phyloP scores from a whole-genome alignment of 2,329 filamentous ascomycete genomes.

The Calonectria hawksworthii region DNA sequence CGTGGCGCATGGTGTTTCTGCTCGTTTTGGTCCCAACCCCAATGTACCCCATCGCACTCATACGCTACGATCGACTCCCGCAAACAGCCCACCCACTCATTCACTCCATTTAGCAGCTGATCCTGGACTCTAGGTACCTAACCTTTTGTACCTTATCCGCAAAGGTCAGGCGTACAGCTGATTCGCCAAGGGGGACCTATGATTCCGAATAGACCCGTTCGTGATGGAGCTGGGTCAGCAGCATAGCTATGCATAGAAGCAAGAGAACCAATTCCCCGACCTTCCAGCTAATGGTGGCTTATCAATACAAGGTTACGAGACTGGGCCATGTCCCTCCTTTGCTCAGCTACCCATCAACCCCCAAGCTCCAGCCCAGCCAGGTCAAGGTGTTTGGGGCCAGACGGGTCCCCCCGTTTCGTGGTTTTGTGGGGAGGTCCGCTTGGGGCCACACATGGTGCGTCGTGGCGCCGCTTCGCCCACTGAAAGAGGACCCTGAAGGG shows the following conservation, averaged over 20 bases:
- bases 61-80: constrained; percentile 13
- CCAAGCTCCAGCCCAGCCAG: background rate
- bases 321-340: background rate
- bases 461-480: constrained; percentile 27
- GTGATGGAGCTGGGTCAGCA: constrained; percentile 9
- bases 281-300: background rate
- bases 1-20: constrained; percentile 13
- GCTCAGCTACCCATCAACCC: background rate
- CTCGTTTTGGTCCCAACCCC: background rate
- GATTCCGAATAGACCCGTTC: background rate
- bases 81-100: constrained; percentile 16
- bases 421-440: constrained; percentile 25
- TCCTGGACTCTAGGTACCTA: constrained; percentile 3
- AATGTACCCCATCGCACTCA: constrained; percentile 9
- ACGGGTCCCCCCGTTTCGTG: constrained; percentile 7
- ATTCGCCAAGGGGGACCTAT: background rate
- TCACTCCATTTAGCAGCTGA: constrained; percentile 4
- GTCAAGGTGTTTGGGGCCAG: constrained; percentile 9
- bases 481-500: constrained; percentile 5
- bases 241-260: background rate
- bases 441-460: constrained; percentile 11
- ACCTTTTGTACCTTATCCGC: background rate
- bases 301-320: background rate
- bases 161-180: background rate
- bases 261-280: background rate